Conservation (phyloP, 2,329 filamentous ascomycete species). For the Nemania abortiva region DNA sequence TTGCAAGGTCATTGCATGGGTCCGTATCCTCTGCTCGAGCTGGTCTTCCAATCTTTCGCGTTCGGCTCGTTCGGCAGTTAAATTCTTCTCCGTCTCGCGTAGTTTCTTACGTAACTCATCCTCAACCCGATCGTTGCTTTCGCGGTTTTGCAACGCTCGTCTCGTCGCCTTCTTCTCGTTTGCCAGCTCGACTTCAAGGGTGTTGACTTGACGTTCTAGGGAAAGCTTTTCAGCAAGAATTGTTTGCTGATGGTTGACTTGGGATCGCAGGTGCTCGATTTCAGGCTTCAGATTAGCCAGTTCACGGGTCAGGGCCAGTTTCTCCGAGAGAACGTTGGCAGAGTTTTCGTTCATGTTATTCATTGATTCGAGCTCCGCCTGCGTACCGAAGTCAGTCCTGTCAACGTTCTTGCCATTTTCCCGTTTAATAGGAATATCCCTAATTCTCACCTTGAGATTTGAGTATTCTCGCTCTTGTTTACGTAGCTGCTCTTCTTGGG, state of each 20-base stretch:
- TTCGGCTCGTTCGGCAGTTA: conserved; percentile 50
- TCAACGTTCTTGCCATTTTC: neutral
- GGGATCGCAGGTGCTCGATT: conserved; percentile 66
- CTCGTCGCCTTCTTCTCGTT: conserved; percentile 80
- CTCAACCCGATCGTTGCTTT: conserved; percentile 56
- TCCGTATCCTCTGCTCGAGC: conserved; percentile 50
- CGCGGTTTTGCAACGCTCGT: conserved; percentile 62
- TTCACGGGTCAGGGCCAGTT: conserved; percentile 65
- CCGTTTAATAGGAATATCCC: too few species aligned
- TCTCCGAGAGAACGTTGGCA: conserved; percentile 73
- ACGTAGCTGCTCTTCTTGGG: conserved; percentile 62
- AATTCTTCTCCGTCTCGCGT: conserved; percentile 51
- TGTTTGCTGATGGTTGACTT: conserved; percentile 71
- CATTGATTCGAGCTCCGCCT: conserved; percentile 80
- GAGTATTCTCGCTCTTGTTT: conserved; percentile 62
- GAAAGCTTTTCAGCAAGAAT: conserved; percentile 82
- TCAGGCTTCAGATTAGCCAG: conserved; percentile 66
- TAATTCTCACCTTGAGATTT: conserved; percentile 59
- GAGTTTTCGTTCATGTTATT: conserved; percentile 76
- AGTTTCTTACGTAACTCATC: conserved; percentile 60
- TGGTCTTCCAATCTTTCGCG: conserved; percentile 52
- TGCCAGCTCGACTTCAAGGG: conserved; percentile 83
- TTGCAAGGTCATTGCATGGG: conserved; percentile 48
- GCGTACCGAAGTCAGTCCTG: conserved; percentile 40
- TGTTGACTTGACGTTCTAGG: conserved; percentile 81